Evolutionary conservation across 805 yeast species (phyloP).

Genomic region (Schwanniomyces yamadae): DNA sequence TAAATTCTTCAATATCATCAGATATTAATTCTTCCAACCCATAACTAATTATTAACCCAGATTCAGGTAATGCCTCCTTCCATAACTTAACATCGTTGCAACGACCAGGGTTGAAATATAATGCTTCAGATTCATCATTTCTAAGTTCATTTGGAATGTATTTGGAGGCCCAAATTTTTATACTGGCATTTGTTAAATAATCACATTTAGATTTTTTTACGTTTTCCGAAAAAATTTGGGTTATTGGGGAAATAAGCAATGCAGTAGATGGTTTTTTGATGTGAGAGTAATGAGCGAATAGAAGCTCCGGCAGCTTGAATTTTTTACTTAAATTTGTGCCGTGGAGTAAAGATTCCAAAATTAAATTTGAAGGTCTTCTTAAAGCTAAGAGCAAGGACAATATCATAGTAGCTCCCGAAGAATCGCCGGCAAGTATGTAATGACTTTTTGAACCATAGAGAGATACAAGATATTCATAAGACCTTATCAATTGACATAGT

Average conservation of each 20-base stretch:
- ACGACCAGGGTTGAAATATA: conserved; percentile 26
- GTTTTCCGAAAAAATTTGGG: conserved; percentile 3
- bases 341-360: conserved; percentile 28
- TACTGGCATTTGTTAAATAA: conserved; percentile 1
- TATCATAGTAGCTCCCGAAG: conserved; percentile 47
- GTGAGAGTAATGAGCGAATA: neutral
- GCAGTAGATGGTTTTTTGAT: conserved; percentile 27
- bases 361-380: neutral
- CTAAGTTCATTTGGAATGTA: neutral
- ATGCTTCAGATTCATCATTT: neutral
- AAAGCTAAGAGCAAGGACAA: conserved; percentile 29
- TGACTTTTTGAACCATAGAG: conserved; percentile 5
- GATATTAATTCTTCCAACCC: conserved; percentile 44
- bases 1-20: conserved; percentile 35
- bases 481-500: conserved; percentile 19
- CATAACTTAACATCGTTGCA: conserved; percentile 32
- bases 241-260: conserved; percentile 29
- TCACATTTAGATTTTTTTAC: conserved; percentile 7
- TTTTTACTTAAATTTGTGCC: neutral
- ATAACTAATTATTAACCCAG: conserved; percentile 41
- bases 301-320: neutral
- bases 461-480: conserved; percentile 28
- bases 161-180: conserved; percentile 1
- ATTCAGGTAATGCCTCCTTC: conserved; percentile 39
- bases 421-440: conserved; percentile 36